These are phyloP conservation scores for Candida tibetensis DNA, from an alignment of 805 yeast genomes.

Conservation along the genomic window DNA sequence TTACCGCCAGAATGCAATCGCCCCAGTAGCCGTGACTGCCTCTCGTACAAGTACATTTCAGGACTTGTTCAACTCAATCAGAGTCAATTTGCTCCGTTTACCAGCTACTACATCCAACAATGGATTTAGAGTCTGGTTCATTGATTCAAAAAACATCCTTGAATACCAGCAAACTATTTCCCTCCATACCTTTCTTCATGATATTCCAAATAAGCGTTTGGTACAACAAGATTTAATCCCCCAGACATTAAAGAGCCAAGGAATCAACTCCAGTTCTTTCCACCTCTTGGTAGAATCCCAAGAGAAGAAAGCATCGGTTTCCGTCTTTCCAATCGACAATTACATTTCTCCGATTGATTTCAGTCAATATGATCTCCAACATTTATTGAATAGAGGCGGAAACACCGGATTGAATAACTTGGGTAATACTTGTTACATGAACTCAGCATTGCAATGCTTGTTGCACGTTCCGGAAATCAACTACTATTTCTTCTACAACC, in stretches of 20 bases:
- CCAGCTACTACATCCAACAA: slow-evolving; percentile 11
- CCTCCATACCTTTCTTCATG: slow-evolving; percentile 25
- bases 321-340: slow-evolving; percentile 3
- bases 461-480: slow-evolving; percentile 82
- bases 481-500: slow-evolving; percentile 64
- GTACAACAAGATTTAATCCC: slow-evolving; percentile 23
- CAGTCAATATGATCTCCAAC: slow-evolving; percentile 12
- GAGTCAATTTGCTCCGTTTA: slow-evolving; percentile 19
- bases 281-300: slow-evolving; percentile 7
- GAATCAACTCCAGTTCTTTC: slow-evolving; percentile 11
- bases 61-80: slow-evolving; percentile 29
- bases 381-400: slow-evolving; percentile 32
- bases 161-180: slow-evolving; percentile 24
- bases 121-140: slow-evolving; percentile 37
- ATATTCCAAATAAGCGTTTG: slow-evolving; percentile 26
- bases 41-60: slow-evolving; percentile 36
- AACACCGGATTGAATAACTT: slow-evolving; percentile 62
- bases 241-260: slow-evolving; percentile 29
- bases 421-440: slow-evolving; percentile 95
- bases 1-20: slow-evolving; percentile 1
- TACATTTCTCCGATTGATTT: slow-evolving; percentile 9
- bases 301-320: not conserved
- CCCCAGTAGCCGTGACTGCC: slow-evolving; percentile 16
- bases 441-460: slow-evolving; percentile 87
- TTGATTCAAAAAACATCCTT: slow-evolving; percentile 22